These are phyloP conservation scores for Helianthus annuus DNA, from an alignment of 129 eudicot species.

Conservation along the genomic window HanXRQr2.0-SUNRISE NC_035449.2:147351025-147351524, in stretches of 20 bases:
- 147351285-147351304: not conserved
- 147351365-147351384: not conserved
- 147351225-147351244: not conserved
- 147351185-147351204: not conserved
- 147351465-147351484: no score
- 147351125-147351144: slow-evolving; percentile 6
- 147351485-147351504: no score
- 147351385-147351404: no score
- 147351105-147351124: not conserved
- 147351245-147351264: not conserved
- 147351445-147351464: no score
- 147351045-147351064: not conserved
- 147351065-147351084: not conserved
- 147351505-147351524: no score
- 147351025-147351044: slow-evolving; percentile 72
- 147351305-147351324: not conserved
- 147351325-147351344: not conserved
- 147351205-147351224: not conserved
- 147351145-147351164: not conserved
- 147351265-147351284: not conserved
- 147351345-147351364: not conserved
- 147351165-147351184: not conserved
- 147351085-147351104: not conserved
- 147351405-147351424: no score
- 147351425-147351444: no score